Base-by-base conservation (phyloP, 768 basidiomycete species). In the Pulveroboletus frians region DNA sequence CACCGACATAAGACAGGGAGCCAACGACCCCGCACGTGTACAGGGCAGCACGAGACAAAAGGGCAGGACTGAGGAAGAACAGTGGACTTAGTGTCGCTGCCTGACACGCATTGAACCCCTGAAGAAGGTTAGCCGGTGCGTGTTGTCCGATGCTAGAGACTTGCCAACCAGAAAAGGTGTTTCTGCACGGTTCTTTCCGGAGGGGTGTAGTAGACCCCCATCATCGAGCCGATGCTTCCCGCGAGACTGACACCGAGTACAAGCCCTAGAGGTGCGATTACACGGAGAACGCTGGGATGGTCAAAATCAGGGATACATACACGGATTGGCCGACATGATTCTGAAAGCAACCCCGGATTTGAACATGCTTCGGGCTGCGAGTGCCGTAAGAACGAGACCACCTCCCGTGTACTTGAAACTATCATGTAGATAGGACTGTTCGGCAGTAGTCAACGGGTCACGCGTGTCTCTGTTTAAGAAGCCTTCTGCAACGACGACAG, bases 11-110 rank as follows among this genome's bases (percentile, higher is more conserved):
- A 11, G 84, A 84, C 23, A 94, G 78, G 3, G 87, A 80, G 4
- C 89, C 90, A n/a, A 92, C 87, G 2, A 89, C 80, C 23, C 90
- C 90, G 32, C 82, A 77, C 0, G 92, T 93, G 69, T 95, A 95
- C 3, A 95, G 71, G 5, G 89, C 92, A 9, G 92, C 92, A 27
- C 92, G 82, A 15, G 85, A 85, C 43, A 95, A 76, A 54, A 94
- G 78, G 11, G 88, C 89, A 3, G 92, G 92, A 60, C 75, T 84
- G 39, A 92, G 67, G 76, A 94, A 92, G 72, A 91, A 92, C n/a
- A 95, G 65, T 3, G 92, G 92, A 53, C 85, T 87, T 36, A 95
- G 73, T 3, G 88, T 89, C 7, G 88, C 85, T 7, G 88, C 88
- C 71, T 94, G 92, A 64, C 81, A 89, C 4, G 77, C 83, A 54